Evolutionary conservation across 306 rosid genomes (phyloP), one percentile per base, ranked within the genome.

Genomic region (Cucurbita pepo): DNA sequence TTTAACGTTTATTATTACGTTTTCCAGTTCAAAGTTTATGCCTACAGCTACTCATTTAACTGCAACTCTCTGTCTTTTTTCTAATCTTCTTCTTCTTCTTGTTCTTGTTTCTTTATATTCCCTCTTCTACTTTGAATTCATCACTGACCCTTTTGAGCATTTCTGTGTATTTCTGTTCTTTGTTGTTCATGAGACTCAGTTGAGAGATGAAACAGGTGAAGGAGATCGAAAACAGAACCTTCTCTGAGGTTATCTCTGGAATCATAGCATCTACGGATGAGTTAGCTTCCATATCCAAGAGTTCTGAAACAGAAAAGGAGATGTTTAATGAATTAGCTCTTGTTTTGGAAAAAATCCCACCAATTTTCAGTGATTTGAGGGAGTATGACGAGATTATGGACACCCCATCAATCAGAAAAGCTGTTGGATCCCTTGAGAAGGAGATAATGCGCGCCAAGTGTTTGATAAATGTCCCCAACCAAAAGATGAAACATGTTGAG

Each of bases 351-450:
- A 85, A 78, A 73, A 81, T 88, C 18, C 76, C 56, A 36, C 86
- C 87, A 71, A 80, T 88, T 78, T 82, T 90, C 83, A 78, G 72
- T 81, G 91, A 83, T 8, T 79, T 92, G 73, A 80, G 82, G 75
- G 86, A 80, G 47, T 77, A 80, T 47, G 72, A 53, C 74, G 72
- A 62, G 62, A 19, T 78, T n/a, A 67, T 85, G 82, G 86, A 88
- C 57, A 83, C 76, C 77, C 85, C 86, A 64, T 58, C 91, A 5
- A 76, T 86, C 40, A 75, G 81, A 74, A 86, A 92, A 73, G 88
- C 95, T n/a, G 73, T 88, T 77, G 95, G 83, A 75, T 90, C 95
- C 47, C 87, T 92, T 67, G 90, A 86, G 77, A 79, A 77, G 64
- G 96, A 86, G 82, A 75, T 88, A 34, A 74, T 55, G 73, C 86